Evolutionary conservation across 345 rosid species (phyloP).

Genomic region (Populus deltoides): DNA sequence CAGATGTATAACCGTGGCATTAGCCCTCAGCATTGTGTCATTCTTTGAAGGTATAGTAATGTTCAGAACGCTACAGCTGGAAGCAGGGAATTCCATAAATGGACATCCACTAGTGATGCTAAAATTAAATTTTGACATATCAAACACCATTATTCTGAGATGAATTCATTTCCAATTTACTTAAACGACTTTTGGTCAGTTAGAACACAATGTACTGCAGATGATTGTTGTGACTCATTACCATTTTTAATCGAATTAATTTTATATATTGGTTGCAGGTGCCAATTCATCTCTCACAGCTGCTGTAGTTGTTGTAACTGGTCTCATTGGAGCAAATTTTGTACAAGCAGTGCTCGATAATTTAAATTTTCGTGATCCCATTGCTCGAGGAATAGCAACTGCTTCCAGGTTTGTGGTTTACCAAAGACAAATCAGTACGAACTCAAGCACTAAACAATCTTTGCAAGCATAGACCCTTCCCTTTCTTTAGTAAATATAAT

Average conservation of each 20-base stretch:
- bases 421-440: no score
- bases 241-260: not conserved
- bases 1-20: constrained; percentile 87
- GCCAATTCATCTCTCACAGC: constrained; percentile 89
- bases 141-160: no score
- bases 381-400: constrained; percentile 88
- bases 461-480: not conserved
- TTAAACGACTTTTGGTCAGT: not conserved
- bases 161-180: no score
- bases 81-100: no score
- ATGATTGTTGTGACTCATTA: not conserved
- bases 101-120: no score
- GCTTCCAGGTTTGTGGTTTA: constrained; percentile 66
- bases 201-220: not conserved
- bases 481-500: not conserved
- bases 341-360: constrained; percentile 79
- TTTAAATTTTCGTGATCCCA: constrained; percentile 68
- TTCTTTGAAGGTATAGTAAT: constrained; percentile 59
- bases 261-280: constrained; percentile 39
- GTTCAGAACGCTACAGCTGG: no score
- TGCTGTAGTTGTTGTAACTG: constrained; percentile 90
- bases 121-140: not conserved
- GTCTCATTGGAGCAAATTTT: constrained; percentile 87
- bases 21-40: constrained; percentile 94
- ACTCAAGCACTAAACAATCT: not conserved